phyloP scores from a whole-genome alignment of 1,139 yeast species.

The Pichia sp. region DNA sequence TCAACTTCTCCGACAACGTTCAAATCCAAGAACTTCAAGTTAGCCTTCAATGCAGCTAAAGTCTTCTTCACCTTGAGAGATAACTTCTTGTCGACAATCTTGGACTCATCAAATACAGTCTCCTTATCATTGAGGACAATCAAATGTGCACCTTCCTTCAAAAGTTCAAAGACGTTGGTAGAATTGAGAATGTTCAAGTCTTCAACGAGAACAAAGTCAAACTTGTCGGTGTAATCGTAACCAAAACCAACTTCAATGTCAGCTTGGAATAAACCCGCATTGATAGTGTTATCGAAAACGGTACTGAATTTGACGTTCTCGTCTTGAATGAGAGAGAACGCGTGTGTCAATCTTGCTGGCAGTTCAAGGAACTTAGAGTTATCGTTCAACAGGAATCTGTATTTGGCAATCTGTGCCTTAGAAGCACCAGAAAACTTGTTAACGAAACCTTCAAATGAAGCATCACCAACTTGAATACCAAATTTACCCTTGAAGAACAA shows the following conservation, averaged over 20 bases:
- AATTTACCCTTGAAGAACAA: conserved; percentile 48
- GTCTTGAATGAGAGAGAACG: conserved; percentile 60
- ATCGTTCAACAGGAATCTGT: conserved; percentile 64
- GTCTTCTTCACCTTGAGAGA: conserved; percentile 47
- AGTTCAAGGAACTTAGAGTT: conserved; percentile 47
- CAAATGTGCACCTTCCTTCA: conserved; percentile 51
- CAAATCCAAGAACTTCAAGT: conserved; percentile 50
- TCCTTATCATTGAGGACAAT: conserved; percentile 36
- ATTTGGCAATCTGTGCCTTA: conserved; percentile 27
- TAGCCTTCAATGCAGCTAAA: conserved; percentile 47
- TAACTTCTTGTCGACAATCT: conserved; percentile 44
- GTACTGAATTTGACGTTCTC: conserved; percentile 51
- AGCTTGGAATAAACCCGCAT: conserved; percentile 78
- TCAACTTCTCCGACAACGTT: conserved; percentile 52
- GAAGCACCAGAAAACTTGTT: conserved; percentile 14
- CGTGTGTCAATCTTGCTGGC: conserved; percentile 62
- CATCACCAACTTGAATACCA: conserved; percentile 38
- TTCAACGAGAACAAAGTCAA: conserved; percentile 61
- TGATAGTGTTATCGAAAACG: conserved; percentile 60
- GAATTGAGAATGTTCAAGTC: conserved; percentile 44
- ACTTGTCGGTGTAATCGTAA: conserved; percentile 38
- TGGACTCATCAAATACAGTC: conserved; percentile 35
- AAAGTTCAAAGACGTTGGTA: conserved; percentile 56
- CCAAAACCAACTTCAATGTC: conserved; percentile 44
- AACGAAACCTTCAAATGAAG: conserved; percentile 40